Percentiles rank a stretch among this genome's conserved stretches.
phyloP scores from a whole-genome alignment of 2,329 filamentous ascomycete species.

The Hymenoscyphus scutula region DNA sequence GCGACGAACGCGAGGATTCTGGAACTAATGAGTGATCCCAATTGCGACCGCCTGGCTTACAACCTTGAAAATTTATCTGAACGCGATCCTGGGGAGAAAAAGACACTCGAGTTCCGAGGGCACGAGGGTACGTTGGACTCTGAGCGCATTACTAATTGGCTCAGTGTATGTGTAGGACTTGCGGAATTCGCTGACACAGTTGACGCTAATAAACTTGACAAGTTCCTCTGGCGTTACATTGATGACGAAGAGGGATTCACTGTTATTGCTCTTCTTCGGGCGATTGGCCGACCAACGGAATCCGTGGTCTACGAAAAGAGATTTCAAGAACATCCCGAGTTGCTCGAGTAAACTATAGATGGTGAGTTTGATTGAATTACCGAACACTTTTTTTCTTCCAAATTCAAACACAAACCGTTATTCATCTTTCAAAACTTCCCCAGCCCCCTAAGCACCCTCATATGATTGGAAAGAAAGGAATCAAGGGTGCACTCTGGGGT shows the following conservation, averaged over 20 bases:
- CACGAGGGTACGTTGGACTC: background rate
- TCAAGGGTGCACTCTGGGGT: too few relatives aligned
- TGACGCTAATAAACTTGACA: background rate
- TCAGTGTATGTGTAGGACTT: constrained; percentile 3
- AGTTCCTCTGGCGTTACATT: background rate
- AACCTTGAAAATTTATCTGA: background rate
- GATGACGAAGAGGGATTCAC: background rate
- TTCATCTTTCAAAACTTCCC: too few relatives aligned
- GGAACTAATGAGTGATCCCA: background rate
- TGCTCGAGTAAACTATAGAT: background rate
- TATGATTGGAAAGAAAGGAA: too few relatives aligned
- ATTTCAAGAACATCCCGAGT: background rate
- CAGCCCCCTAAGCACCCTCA: too few relatives aligned
- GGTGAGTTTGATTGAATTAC: too few relatives aligned
- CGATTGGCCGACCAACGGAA: background rate
- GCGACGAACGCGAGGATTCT: background rate
- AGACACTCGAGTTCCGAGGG: background rate
- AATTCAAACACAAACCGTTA: too few relatives aligned
- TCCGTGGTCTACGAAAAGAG: background rate
- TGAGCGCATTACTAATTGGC: background rate
- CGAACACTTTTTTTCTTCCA: too few relatives aligned
- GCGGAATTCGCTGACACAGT: constrained; percentile 2
- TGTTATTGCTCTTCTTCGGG: background rate
- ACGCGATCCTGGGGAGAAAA: background rate
- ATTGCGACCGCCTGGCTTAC: background rate